phyloP scores from a whole-genome alignment of 208 protist species.

The Leishmania tarentolae region DNA sequence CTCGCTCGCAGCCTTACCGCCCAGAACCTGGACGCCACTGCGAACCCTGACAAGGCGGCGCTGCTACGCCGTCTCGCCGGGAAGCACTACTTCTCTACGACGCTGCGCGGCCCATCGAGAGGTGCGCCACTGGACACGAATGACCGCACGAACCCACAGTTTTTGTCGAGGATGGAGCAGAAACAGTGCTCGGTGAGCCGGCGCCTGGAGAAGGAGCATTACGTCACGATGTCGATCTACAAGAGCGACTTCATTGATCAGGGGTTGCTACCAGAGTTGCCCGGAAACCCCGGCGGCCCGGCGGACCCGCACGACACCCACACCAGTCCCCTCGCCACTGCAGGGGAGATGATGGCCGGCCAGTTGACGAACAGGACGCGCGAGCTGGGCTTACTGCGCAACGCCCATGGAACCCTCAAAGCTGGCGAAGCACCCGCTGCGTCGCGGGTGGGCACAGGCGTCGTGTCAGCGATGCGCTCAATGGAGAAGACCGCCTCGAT shows the following conservation, averaged over 20 bases:
- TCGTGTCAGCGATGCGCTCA: constrained; percentile 37
- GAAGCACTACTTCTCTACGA: constrained; percentile 2
- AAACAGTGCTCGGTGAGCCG: constrained; percentile 50
- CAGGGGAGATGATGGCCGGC: constrained; percentile 62
- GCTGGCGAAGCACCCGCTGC: constrained; percentile 19
- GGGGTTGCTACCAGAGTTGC: constrained; percentile 69
- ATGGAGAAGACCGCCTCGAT: constrained; percentile 58
- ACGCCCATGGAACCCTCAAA: constrained; percentile 71
- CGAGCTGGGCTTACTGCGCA: constrained; percentile 47
- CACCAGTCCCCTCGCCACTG: constrained; percentile 28
- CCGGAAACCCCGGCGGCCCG: constrained; percentile 37
- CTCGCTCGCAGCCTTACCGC: constrained; percentile 49
- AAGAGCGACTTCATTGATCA: constrained; percentile 70
- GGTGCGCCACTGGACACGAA: constrained; percentile 29
- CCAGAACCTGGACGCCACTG: constrained; percentile 42
- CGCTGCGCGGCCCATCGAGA: not conserved
- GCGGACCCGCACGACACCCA: constrained; percentile 42
- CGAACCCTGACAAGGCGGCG: constrained; percentile 53
- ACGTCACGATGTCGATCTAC: constrained; percentile 77
- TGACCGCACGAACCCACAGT: constrained; percentile 76
- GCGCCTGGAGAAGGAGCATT: constrained; percentile 70
- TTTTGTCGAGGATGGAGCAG: constrained; percentile 46
- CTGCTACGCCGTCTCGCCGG: constrained; percentile 62
- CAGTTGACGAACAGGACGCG: constrained; percentile 43
- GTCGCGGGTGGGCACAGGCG: constrained; percentile 1